Conservation (phyloP, 2,329 filamentous ascomycete species). For the Aureobasidium vineae region DNA sequence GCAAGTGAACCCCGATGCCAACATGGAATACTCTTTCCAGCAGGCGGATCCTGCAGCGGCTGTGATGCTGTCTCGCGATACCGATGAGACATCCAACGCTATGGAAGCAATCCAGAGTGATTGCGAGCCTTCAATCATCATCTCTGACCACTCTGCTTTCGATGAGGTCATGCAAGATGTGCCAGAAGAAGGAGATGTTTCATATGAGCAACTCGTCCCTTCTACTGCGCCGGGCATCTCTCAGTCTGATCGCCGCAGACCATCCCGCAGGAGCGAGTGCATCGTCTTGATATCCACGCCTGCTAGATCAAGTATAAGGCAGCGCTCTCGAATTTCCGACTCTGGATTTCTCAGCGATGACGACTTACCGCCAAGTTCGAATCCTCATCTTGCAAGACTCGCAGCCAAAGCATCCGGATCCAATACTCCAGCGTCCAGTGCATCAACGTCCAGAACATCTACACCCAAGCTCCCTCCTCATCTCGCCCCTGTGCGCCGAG, state of each 20-base stretch:
- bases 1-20: background rate
- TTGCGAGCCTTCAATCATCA: background rate
- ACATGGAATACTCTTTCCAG: background rate
- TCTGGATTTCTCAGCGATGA: background rate
- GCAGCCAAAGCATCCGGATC: background rate
- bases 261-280: background rate
- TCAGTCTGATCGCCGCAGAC: background rate
- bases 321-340: background rate
- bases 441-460: background rate
- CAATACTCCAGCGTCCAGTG: background rate
- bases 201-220: background rate
- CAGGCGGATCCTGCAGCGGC: no score
- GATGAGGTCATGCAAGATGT: background rate
- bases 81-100: no score
- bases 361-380: background rate
- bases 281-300: background rate
- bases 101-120: no score
- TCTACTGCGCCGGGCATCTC: background rate
- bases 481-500: background rate
- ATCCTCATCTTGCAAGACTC: background rate
- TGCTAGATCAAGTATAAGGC: background rate
- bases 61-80: no score
- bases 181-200: background rate
- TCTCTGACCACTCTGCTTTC: background rate
- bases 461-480: conserved; percentile 5